A percentile compares a stretch with the other conserved stretches of the same genome.
These are phyloP conservation scores for Penicillium digitatum DNA, from an alignment of 2,329 filamentous ascomycete genomes.

Conservation along the genomic window DNA sequence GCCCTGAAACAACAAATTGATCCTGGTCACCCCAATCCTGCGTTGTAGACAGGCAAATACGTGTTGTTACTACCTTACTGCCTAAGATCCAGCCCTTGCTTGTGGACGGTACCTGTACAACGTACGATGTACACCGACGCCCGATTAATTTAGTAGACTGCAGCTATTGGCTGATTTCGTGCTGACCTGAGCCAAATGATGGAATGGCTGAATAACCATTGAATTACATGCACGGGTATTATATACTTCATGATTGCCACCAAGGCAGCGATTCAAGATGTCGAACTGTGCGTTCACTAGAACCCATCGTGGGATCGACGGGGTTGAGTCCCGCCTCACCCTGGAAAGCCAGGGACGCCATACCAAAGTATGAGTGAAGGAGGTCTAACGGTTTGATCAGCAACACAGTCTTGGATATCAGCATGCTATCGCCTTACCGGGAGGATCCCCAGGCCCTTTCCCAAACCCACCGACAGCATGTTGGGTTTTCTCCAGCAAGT, in stretches of 20 bases:
- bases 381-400: constrained; percentile 52
- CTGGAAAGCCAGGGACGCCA: constrained; percentile 72
- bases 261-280: constrained; percentile 42
- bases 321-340: constrained; percentile 64
- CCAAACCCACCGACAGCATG: constrained; percentile 79
- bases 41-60: neutral
- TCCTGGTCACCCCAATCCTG: neutral
- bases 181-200: constrained; percentile 13
- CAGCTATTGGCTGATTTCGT: constrained; percentile 3
- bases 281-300: constrained; percentile 53
- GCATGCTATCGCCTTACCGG: constrained; percentile 49
- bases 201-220: constrained; percentile 4
- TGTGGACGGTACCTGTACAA: neutral
- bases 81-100: neutral
- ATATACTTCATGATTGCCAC: constrained; percentile 28
- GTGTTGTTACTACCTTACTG: neutral
- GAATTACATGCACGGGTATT: constrained; percentile 3
- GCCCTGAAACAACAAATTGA: neutral
- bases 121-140: neutral
- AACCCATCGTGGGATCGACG: constrained; percentile 72
- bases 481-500: constrained; percentile 80
- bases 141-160: constrained; percentile 2
- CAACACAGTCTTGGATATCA: neutral
- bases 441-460: constrained; percentile 64
- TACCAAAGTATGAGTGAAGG: constrained; percentile 83